Evolutionary conservation across 257 asterid genomes (phyloP).

Genomic region (Osmanthus fragrans): DNA sequence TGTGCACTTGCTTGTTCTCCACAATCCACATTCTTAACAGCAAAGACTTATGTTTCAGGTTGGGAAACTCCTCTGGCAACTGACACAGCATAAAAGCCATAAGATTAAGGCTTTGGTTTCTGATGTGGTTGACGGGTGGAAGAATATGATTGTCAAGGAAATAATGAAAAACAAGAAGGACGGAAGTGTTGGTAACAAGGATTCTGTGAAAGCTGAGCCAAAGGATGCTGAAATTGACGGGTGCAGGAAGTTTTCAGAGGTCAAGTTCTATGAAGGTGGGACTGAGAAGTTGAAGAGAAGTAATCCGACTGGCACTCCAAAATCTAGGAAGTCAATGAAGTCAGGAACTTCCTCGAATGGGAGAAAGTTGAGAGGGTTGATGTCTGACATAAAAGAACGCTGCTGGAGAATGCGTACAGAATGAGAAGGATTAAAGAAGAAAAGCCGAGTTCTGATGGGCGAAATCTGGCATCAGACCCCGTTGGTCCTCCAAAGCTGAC

Average conservation of each 20-base stretch:
- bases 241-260: constrained; percentile 40
- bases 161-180: constrained; percentile 54
- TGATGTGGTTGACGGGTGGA: constrained; percentile 86
- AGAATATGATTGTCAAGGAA: constrained; percentile 66
- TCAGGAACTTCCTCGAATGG: constrained; percentile 38
- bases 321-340: constrained; percentile 33
- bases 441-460: constrained; percentile 35
- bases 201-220: constrained; percentile 38
- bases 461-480: constrained; percentile 21
- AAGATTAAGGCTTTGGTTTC: constrained; percentile 76
- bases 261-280: constrained; percentile 45
- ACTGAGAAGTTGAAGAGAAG: constrained; percentile 47
- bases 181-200: constrained; percentile 38
- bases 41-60: constrained; percentile 46
- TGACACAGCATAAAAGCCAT: constrained; percentile 77
- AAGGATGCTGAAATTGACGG: constrained; percentile 36
- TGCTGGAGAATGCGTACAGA: constrained; percentile 30
- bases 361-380: constrained; percentile 31
- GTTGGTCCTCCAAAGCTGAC: constrained; percentile 43
- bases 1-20: background rate
- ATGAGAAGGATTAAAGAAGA: constrained; percentile 47
- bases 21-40: background rate
- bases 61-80: constrained; percentile 80
- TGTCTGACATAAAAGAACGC: constrained; percentile 26
- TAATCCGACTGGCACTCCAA: constrained; percentile 18